Evolutionary conservation across 2,329 filamentous ascomycete species (phyloP).

Genomic region (Lachnellula cervina): DNA sequence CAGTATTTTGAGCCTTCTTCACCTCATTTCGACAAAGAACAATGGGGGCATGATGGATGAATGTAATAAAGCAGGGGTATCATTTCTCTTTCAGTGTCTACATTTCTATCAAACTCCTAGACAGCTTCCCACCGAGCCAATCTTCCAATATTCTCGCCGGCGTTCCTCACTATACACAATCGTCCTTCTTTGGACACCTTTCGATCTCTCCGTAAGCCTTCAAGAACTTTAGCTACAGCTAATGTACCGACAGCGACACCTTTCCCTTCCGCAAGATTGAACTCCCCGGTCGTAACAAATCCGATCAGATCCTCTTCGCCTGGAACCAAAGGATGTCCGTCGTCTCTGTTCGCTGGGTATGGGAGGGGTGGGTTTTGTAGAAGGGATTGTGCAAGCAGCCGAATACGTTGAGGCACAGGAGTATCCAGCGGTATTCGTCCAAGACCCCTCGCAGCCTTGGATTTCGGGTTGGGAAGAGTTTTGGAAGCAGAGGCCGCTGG

Average conservation of each 20-base stretch:
- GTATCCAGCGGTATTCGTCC: conserved; percentile 27
- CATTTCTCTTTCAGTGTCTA: neutral
- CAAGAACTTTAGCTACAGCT: conserved; percentile 52
- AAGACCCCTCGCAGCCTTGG: conserved; percentile 10
- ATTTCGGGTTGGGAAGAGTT: conserved; percentile 22
- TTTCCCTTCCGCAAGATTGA: conserved; percentile 70
- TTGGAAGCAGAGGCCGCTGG: conserved; percentile 27
- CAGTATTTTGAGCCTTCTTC: no score
- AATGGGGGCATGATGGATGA: no score
- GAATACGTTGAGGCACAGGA: conserved; percentile 30
- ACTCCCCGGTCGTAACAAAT: conserved; percentile 84
- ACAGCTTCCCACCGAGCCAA: conserved; percentile 67
- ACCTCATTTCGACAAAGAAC: no score
- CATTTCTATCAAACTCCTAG: conserved; percentile 3
- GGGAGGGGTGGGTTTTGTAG: conserved; percentile 38
- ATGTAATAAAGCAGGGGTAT: neutral
- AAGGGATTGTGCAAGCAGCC: conserved; percentile 45
- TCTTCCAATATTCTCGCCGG: conserved; percentile 73
- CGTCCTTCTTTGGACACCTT: conserved; percentile 38
- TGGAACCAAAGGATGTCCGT: conserved; percentile 63
- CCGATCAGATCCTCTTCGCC: conserved; percentile 73
- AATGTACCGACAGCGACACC: conserved; percentile 73
- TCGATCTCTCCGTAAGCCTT: conserved; percentile 30
- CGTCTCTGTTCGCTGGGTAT: conserved; percentile 34
- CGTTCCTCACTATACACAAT: conserved; percentile 76